Evolutionary conservation across 176 grass and related monocot species (phyloP), one percentile per base, ranked within the genome.

Genomic region (Musa schizocarpa): DNA sequence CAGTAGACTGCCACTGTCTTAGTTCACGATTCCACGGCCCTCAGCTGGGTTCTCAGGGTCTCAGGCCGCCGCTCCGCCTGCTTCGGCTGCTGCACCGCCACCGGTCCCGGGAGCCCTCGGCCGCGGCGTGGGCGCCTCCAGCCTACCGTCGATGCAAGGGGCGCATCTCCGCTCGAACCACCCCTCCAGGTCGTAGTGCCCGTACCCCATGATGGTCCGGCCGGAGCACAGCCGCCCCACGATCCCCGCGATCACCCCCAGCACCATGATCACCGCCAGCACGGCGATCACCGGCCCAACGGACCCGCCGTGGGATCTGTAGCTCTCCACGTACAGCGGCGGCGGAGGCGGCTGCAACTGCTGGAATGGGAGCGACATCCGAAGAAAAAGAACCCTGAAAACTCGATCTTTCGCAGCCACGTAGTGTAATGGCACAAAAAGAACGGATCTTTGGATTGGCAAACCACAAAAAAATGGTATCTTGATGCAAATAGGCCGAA

Each of bases 161-260:
- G 83, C 77, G 53, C 83, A 85, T 73, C 81, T 85, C 13, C 64
- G 78, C 65, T 85, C 83, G 13, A 85, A 50, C 83, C 83, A 85
- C 2, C 72, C 83, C 22, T 85, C 83, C 54, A 85, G 71, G 25
- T 85, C 78, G 52, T 85, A 85, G 23, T 63, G 75, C 13, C 83
- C 83, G 43, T 80, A 59, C 21, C 78, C 78, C 11, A 79, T 13
- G 23, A 75, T 72, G 53, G 75, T 78, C 11, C 78, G 71, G 11
- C 83, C 83, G 63, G 75, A 85, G 69, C 78, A 85, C 63, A 85
- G 10, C 21, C 77, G 83, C 8, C 83, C 83, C 62, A 85, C 51
- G 11, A 85, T 54, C 54, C 78, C 83, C 6, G 83, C 83, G 43
- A 85, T 49, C 55, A 75, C 78, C 3, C 70, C 83, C 12, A 85